A percentile compares a stretch with the other conserved stretches of the same genome.
phyloP scores from a whole-genome alignment of 2,329 filamentous ascomycete species.

The Cladorrhinum sp. region DNA sequence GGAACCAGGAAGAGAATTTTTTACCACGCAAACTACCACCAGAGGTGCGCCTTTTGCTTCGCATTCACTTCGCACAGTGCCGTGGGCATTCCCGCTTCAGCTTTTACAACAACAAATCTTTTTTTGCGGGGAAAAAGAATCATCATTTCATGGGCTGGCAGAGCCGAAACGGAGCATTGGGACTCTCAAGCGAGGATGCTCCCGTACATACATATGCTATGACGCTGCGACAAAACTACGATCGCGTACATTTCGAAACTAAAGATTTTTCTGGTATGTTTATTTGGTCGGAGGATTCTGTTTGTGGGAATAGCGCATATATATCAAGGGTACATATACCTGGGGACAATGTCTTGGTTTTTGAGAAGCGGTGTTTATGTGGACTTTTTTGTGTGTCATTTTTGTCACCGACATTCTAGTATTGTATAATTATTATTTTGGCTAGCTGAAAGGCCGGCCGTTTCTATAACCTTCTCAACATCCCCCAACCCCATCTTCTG shows the following conservation, averaged over 20 bases:
- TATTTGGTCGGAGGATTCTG: conserved; percentile 2
- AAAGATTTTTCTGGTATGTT: conserved; percentile 1
- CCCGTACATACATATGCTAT: neutral
- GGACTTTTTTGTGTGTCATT: conserved; percentile 27
- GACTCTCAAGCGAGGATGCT: neutral
- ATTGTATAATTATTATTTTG: conserved; percentile 37
- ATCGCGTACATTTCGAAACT: conserved; percentile 12
- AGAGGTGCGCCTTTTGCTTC: neutral
- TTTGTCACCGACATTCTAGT: conserved; percentile 34
- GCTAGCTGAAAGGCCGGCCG: conserved; percentile 9
- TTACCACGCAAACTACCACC: conserved; percentile 4
- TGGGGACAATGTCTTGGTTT: conserved; percentile 10
- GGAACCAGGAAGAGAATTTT: neutral
- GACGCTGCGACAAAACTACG: conserved; percentile 7
- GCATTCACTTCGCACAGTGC: neutral
- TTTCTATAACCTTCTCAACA: conserved; percentile 11
- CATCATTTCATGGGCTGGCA: neutral
- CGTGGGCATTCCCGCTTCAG: neutral
- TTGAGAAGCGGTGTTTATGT: conserved; percentile 14
- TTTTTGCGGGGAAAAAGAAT: conserved; percentile 3
- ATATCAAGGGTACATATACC: conserved; percentile 11
- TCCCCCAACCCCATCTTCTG: neutral
- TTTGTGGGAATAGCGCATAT: neutral
- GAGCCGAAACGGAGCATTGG: conserved; percentile 5
- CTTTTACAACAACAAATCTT: neutral